Conservation (phyloP, 805 yeast species). For the Ascoidea rubescens region DNA sequence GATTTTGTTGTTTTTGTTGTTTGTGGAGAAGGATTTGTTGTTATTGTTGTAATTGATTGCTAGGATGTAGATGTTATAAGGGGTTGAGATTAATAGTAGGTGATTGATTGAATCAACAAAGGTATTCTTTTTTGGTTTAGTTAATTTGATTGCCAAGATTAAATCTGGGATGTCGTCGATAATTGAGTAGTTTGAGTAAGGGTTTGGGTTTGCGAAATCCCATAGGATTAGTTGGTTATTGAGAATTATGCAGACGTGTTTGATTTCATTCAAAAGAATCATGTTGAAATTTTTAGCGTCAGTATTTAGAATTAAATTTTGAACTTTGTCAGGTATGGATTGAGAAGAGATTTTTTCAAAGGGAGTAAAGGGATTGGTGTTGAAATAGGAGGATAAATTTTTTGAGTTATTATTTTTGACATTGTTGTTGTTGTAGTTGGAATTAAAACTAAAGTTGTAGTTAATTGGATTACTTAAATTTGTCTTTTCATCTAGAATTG, state of each 20-base stretch:
- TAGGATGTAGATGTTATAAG: conserved; percentile 60
- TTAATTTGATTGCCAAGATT: conserved; percentile 60
- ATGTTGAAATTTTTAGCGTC: conserved; percentile 56
- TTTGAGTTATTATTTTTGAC: neutral
- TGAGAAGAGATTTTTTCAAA: conserved; percentile 59
- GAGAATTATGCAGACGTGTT: conserved; percentile 73
- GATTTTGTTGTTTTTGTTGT: no score
- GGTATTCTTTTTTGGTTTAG: conserved; percentile 69
- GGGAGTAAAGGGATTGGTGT: conserved; percentile 33
- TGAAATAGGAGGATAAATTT: no score
- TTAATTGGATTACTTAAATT: conserved; percentile 43
- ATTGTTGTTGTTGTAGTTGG: conserved; percentile 11
- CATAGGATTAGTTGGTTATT: conserved; percentile 77
- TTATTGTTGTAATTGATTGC: conserved; percentile 36
- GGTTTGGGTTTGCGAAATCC: conserved; percentile 44
- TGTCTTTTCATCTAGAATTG: conserved; percentile 34
- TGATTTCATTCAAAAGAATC: conserved; percentile 74
- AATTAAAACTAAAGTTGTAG: conserved; percentile 48
- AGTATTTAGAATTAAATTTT: conserved; percentile 37
- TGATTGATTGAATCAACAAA: conserved; percentile 69
- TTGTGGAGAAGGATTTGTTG: no score
- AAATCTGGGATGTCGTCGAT: conserved; percentile 75
- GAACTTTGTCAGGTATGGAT: conserved; percentile 57
- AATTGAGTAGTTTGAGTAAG: conserved; percentile 50
- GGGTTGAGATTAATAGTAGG: conserved; percentile 65